phyloP scores from a whole-genome alignment of 352 stramenopile species.

The Plasmopara halstedii region DNA sequence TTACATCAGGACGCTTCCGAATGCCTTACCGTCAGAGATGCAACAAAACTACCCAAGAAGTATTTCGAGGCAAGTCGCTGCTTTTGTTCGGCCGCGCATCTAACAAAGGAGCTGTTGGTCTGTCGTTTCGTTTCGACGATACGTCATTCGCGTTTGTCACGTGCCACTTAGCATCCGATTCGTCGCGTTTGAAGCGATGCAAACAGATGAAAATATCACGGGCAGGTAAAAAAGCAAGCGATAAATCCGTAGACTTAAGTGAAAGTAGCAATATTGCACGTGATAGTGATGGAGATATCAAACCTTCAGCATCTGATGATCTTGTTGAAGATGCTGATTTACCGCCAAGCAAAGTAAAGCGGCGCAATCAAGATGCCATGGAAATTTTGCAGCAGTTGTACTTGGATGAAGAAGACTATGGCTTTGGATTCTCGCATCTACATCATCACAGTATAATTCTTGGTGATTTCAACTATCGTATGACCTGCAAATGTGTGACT shows the following conservation, averaged over 20 bases:
- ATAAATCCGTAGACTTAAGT: constrained; percentile 4
- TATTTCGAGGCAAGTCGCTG: constrained; percentile 71
- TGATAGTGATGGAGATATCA: constrained; percentile 18
- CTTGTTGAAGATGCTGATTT: constrained; percentile 9
- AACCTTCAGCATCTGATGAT: constrained; percentile 7
- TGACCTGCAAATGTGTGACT: constrained; percentile 41
- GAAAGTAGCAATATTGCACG: constrained; percentile 7
- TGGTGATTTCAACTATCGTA: constrained; percentile 87
- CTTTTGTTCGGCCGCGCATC: constrained; percentile 68
- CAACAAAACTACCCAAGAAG: constrained; percentile 59
- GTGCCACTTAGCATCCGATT: constrained; percentile 85
- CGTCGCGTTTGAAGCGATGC: constrained; percentile 32
- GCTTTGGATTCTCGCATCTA: constrained; percentile 74
- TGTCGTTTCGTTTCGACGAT: constrained; percentile 85
- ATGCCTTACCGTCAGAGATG: constrained; percentile 50
- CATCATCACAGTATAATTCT: constrained; percentile 87
- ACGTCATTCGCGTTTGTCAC: constrained; percentile 84
- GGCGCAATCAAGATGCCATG: constrained; percentile 76
- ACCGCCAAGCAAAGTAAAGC: constrained; percentile 60
- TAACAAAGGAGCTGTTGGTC: constrained; percentile 87
- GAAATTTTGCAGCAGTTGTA: constrained; percentile 78
- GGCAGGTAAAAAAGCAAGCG: constrained; percentile 9
- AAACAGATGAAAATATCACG: constrained; percentile 27
- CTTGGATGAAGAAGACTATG: constrained; percentile 73
- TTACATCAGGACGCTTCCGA: constrained; percentile 54